Conservation (phyloP, 495 filamentous ascomycete genomes). For the Penicillium bialowiezense region DNA sequence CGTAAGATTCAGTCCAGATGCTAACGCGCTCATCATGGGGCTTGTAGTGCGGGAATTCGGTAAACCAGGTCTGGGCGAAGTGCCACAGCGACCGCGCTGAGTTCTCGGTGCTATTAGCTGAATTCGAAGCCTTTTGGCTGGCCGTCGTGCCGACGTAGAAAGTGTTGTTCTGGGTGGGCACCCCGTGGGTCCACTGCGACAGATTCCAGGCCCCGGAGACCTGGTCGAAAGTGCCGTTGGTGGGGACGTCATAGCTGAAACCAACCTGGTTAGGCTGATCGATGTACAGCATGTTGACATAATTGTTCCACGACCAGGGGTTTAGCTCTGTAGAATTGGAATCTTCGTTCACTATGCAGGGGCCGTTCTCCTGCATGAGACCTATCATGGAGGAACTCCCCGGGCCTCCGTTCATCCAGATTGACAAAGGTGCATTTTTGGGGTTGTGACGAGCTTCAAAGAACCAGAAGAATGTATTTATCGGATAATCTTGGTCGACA, state of each 20-base stretch:
- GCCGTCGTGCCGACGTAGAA: slow-evolving; percentile 60
- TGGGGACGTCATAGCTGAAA: slow-evolving; percentile 54
- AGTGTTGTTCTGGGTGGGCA: slow-evolving; percentile 58
- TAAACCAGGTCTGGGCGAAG: slow-evolving; percentile 57
- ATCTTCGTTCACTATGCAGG: slow-evolving; percentile 53
- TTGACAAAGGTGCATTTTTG: slow-evolving; percentile 47
- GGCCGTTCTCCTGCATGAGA: slow-evolving; percentile 61
- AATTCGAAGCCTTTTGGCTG: slow-evolving; percentile 41
- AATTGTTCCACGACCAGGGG: slow-evolving; percentile 60
- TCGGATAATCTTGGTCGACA: slow-evolving; percentile 34
- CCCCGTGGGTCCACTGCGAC: slow-evolving; percentile 29
- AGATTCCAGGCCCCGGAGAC: slow-evolving; percentile 30
- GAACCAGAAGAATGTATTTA: slow-evolving; percentile 49
- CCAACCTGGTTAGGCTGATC: slow-evolving; percentile 64
- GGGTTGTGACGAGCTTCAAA: slow-evolving; percentile 45
- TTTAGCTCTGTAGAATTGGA: slow-evolving; percentile 50
- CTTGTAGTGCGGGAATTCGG: slow-evolving; percentile 54
- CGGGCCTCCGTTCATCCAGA: slow-evolving; percentile 58
- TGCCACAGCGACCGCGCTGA: slow-evolving; percentile 54
- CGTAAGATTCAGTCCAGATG: slow-evolving; percentile 59
- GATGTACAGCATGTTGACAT: slow-evolving; percentile 63
- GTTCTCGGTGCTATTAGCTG: slow-evolving; percentile 53
- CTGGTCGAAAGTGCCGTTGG: slow-evolving; percentile 45
- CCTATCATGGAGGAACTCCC: slow-evolving; percentile 61
- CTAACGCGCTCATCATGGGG: slow-evolving; percentile 53